Evolutionary conservation across 805 yeast genomes (phyloP).

Genomic region (Teunomyces pallodes): DNA sequence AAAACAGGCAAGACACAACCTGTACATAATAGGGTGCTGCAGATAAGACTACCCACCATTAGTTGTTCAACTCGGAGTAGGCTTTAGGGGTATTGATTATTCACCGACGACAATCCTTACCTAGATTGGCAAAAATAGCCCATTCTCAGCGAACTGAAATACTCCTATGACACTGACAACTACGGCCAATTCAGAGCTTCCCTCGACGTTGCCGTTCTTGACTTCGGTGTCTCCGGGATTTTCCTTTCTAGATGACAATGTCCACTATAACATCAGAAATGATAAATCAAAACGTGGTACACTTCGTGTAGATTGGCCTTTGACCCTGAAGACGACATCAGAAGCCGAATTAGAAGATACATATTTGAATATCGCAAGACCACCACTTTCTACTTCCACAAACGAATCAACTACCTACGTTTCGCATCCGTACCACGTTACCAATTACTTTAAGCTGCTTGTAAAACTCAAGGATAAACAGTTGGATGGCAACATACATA

Average conservation of each 20-base stretch:
- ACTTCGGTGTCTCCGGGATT: slow-evolving; percentile 39
- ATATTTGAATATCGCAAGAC: slow-evolving; percentile 39
- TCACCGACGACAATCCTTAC: too few species aligned
- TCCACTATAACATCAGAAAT: slow-evolving; percentile 25
- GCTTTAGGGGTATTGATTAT: neutral
- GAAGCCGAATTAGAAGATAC: slow-evolving; percentile 14
- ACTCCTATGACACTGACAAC: slow-evolving; percentile 4
- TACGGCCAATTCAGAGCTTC: slow-evolving; percentile 15
- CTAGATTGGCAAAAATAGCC: too few species aligned
- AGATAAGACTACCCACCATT: neutral
- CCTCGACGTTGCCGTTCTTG: slow-evolving; percentile 29
- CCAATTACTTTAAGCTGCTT: slow-evolving; percentile 36
- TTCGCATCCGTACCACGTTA: slow-evolving; percentile 49
- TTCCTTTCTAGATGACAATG: slow-evolving; percentile 29
- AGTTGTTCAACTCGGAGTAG: neutral
- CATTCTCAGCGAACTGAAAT: too few species aligned
- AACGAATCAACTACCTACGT: slow-evolving; percentile 53
- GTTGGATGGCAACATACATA: slow-evolving; percentile 42
- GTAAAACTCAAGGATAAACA: slow-evolving; percentile 34
- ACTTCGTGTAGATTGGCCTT: slow-evolving; percentile 8
- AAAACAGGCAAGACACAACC: neutral
- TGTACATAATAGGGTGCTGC: neutral
- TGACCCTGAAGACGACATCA: slow-evolving; percentile 2
- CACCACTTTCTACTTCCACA: slow-evolving; percentile 26
- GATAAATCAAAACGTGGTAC: slow-evolving; percentile 8